A percentile compares a stretch with the other conserved stretches of the same genome.
phyloP scores from a whole-genome alignment of 176 grass and related monocot genomes.

The Pontederia crassipes region DNA sequence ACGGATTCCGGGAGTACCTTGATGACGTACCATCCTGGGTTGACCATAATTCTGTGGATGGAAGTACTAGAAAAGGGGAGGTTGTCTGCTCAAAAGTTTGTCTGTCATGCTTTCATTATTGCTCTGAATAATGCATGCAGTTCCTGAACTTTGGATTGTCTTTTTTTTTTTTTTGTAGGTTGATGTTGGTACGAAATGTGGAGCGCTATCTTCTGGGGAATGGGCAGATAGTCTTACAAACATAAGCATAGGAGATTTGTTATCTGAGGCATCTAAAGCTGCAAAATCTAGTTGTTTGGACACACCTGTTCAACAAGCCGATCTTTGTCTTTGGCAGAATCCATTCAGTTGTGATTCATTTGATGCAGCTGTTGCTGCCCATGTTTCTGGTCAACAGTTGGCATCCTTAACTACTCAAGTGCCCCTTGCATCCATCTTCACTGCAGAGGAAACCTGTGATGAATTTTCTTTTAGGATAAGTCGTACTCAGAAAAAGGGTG shows the following conservation, averaged over 20 bases:
- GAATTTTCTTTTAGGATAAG: constrained; percentile 53
- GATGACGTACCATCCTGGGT: background rate
- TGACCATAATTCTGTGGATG: constrained; percentile 29
- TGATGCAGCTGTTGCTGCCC: constrained; percentile 89
- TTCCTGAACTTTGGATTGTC: background rate
- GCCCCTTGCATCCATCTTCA: constrained; percentile 45
- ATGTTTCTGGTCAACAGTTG: constrained; percentile 50
- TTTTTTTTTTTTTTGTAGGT: constrained; percentile 10
- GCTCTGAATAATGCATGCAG: background rate
- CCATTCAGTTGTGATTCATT: constrained; percentile 79
- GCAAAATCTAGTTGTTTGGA: constrained; percentile 37
- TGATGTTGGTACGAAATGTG: constrained; percentile 23
- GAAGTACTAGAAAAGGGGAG: constrained; percentile 33
- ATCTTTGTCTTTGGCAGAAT: constrained; percentile 30
- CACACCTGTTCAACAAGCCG: constrained; percentile 30
- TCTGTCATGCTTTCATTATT: background rate
- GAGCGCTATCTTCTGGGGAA: constrained; percentile 44
- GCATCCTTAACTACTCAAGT: constrained; percentile 15
- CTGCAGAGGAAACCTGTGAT: constrained; percentile 90
- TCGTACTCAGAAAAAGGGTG: constrained; percentile 27
- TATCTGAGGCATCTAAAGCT: constrained; percentile 79
- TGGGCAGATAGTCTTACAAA: constrained; percentile 94
- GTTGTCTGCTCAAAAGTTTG: constrained; percentile 16
- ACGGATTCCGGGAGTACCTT: background rate
- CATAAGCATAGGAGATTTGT: constrained; percentile 79